Evolutionary conservation across 306 rosid genomes (phyloP).

Genomic region (Lablab purpureus): DNA sequence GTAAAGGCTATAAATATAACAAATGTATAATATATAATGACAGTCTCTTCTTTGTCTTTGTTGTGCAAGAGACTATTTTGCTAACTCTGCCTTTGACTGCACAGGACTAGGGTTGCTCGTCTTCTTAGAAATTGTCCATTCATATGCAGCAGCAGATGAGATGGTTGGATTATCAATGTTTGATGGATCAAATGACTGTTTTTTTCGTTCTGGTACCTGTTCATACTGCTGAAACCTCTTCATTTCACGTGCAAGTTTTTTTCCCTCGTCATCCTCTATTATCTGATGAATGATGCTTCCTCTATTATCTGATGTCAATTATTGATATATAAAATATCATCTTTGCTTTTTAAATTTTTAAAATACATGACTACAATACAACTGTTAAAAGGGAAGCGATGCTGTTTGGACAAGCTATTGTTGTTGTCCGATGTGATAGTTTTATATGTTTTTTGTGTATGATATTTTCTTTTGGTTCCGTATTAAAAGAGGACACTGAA

Average conservation of each 20-base stretch:
- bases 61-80: conserved; percentile 25
- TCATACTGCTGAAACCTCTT: conserved; percentile 42
- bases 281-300: neutral
- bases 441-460: conserved; percentile 4
- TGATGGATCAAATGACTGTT: conserved; percentile 96
- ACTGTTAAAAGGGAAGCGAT: conserved; percentile 2
- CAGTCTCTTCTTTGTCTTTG: neutral
- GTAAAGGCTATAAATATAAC: neutral
- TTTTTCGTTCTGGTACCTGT: conserved; percentile 82
- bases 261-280: conserved; percentile 21
- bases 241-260: conserved; percentile 36
- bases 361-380: neutral
- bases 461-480: conserved; percentile 21
- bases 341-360: neutral
- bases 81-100: conserved; percentile 43
- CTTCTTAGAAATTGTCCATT: conserved; percentile 92
- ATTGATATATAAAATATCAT: conserved; percentile 18
- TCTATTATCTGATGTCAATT: conserved; percentile 33
- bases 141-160: conserved; percentile 96
- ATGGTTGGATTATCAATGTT: conserved; percentile 92
- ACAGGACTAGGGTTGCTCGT: conserved; percentile 89
- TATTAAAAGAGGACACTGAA: neutral
- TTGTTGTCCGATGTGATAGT: neutral
- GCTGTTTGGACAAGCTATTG: neutral
- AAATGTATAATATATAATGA: neutral